Conservation (phyloP, 2,329 filamentous ascomycete species). For the Parastagonospora avenae region DNA sequence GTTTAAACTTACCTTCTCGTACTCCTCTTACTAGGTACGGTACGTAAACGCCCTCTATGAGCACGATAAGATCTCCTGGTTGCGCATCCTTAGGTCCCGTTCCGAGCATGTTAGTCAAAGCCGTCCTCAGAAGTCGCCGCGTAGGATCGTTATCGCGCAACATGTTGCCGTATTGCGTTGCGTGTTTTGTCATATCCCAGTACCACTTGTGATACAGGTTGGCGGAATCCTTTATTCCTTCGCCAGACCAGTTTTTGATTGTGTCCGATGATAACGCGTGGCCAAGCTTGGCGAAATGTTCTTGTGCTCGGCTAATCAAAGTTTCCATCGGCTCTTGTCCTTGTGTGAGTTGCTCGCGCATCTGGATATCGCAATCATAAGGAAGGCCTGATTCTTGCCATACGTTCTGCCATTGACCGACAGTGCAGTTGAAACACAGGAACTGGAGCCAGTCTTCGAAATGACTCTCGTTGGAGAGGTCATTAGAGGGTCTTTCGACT, state of each 20-base stretch:
- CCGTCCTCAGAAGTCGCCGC: neutral
- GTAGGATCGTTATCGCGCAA: neutral
- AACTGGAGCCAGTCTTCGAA: neutral
- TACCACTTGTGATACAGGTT: neutral
- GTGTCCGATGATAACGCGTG: no score
- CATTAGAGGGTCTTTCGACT: neutral
- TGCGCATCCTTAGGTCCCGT: neutral
- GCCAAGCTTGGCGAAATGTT: no score
- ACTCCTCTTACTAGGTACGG: no score
- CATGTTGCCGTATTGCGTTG: neutral
- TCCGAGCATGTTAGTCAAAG: neutral
- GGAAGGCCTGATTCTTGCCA: neutral
- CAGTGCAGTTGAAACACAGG: neutral
- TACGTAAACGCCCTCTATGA: no score
- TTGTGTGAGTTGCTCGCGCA: neutral
- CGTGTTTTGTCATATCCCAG: neutral
- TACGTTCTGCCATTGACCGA: neutral
- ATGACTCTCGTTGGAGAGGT: neutral
- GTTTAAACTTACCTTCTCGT: no score
- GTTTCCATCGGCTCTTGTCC: no score
- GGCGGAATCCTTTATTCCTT: no score
- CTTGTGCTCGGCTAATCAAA: no score
- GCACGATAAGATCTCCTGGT: neutral
- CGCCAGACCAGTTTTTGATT: no score
- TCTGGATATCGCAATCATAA: neutral